A percentile compares a stretch with the other conserved stretches of the same genome.
These are phyloP conservation scores for Aquilaria sinensis DNA, from an alignment of 345 rosid species.

Conservation along the genomic window DNA sequence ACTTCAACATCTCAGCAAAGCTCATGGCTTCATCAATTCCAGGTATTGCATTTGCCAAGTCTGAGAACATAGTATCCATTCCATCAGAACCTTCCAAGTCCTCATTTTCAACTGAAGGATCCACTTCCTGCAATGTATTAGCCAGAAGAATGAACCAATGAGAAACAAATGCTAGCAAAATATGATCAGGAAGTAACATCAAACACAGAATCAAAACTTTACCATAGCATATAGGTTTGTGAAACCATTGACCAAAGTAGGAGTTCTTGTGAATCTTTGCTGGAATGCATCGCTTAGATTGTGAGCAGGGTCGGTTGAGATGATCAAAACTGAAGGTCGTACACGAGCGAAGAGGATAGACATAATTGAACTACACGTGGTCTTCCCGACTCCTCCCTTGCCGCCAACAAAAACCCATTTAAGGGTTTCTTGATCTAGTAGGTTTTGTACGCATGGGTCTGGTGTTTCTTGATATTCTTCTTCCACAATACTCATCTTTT, in stretches of 20 bases:
- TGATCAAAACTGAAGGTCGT: slow-evolving; percentile 91
- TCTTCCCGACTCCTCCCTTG: slow-evolving; percentile 97
- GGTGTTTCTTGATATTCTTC: slow-evolving; percentile 28
- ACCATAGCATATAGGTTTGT: slow-evolving; percentile 95
- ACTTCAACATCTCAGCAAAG: slow-evolving; percentile 98
- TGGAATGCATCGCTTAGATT: slow-evolving; percentile 99
- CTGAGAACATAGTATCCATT: slow-evolving; percentile 88
- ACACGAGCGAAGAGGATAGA: slow-evolving; percentile 72
- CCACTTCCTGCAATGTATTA: slow-evolving; percentile 63
- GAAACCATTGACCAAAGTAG: slow-evolving; percentile 89
- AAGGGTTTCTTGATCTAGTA: slow-evolving; percentile 75
- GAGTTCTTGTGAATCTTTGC: slow-evolving; percentile 84
- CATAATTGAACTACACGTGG: slow-evolving; percentile 91
- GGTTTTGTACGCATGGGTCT: slow-evolving; percentile 66
- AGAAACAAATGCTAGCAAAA: no score
- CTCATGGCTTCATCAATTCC: slow-evolving; percentile 99
- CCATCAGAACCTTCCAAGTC: slow-evolving; percentile 64
- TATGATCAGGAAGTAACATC: no score
- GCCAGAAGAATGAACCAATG: no score
- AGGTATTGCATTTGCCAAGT: slow-evolving; percentile 93
- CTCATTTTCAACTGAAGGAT: slow-evolving; percentile 87
- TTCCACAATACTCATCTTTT: slow-evolving; percentile 1
- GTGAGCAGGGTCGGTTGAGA: slow-evolving; percentile 99
- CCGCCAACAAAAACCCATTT: slow-evolving; percentile 99
- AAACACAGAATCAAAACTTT: not conserved